Percentiles rank a stretch among this genome's conserved stretches.
Evolutionary conservation across 73 alveolate species (phyloP).

Genomic region (Paramecium tetraurelia): DNA sequence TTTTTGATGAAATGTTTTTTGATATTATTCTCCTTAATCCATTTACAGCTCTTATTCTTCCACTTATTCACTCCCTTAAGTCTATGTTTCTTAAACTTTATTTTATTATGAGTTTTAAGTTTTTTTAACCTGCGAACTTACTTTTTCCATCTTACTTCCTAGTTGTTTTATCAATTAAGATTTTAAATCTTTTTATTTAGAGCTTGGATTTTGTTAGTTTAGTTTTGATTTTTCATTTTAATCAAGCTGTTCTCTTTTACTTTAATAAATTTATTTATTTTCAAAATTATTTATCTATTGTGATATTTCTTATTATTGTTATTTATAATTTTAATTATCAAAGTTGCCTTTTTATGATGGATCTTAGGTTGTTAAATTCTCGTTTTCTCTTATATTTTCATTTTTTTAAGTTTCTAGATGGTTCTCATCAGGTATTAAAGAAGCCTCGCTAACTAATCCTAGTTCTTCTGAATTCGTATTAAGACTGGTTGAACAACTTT

Average conservation of each 20-base stretch:
- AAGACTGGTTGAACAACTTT: neutral
- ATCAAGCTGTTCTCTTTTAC: neutral
- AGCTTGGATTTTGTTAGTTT: neutral
- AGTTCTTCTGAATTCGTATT: neutral
- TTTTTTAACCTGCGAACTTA: neutral
- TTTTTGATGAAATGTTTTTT: neutral
- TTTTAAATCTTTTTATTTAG: neutral
- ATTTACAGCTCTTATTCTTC: neutral
- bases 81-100: neutral
- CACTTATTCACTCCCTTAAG: neutral
- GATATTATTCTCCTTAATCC: neutral
- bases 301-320: neutral
- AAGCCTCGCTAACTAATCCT: neutral
- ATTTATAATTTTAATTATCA: neutral
- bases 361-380: neutral
- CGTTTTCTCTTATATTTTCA: neutral
- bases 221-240: neutral
- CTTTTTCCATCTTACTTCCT: neutral
- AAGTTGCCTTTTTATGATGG: neutral
- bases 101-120: neutral
- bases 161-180: neutral
- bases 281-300: neutral
- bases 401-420: neutral
- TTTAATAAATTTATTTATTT: neutral
- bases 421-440: neutral